Percentiles rank a stretch among this genome's conserved stretches.
phyloP scores from a whole-genome alignment of 2,329 filamentous ascomycete genomes.

The Berkeleyomyces rouxiae region DNA sequence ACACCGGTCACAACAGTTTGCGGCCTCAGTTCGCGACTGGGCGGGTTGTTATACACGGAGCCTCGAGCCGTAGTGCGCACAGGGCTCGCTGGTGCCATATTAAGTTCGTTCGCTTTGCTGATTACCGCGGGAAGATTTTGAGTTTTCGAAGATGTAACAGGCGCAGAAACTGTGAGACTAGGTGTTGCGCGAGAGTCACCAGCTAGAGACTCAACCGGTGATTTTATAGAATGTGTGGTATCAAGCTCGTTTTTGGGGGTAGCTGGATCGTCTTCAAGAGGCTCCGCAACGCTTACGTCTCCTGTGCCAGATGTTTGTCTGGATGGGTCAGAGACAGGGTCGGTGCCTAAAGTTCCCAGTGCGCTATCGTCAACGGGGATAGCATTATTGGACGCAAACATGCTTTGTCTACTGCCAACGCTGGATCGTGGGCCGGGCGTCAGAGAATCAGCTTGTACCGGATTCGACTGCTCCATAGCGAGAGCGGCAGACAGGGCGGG shows the following conservation, averaged over 20 bases:
- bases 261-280: background rate
- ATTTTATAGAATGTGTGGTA: constrained; percentile 22
- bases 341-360: background rate
- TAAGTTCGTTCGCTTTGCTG: constrained; percentile 35
- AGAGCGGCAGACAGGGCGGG: constrained; percentile 21
- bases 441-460: constrained; percentile 3
- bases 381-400: background rate
- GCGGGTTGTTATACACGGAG: constrained; percentile 40
- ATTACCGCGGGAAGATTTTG: constrained; percentile 34
- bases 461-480: constrained; percentile 23
- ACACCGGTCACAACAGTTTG: constrained; percentile 26
- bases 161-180: constrained; percentile 12
- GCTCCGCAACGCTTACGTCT: background rate
- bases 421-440: constrained; percentile 10
- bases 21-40: constrained; percentile 29
- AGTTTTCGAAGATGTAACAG: constrained; percentile 20
- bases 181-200: background rate
- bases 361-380: background rate
- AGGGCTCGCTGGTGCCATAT: constrained; percentile 38
- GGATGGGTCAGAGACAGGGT: background rate
- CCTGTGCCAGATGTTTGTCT: constrained; percentile 2
- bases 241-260: background rate
- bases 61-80: constrained; percentile 40
- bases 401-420: constrained; percentile 6
- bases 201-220: constrained; percentile 19